Evolutionary conservation across 305 asterid species (phyloP), one percentile per base, ranked within the genome.

Genomic region (Solanum hybrid): DNA sequence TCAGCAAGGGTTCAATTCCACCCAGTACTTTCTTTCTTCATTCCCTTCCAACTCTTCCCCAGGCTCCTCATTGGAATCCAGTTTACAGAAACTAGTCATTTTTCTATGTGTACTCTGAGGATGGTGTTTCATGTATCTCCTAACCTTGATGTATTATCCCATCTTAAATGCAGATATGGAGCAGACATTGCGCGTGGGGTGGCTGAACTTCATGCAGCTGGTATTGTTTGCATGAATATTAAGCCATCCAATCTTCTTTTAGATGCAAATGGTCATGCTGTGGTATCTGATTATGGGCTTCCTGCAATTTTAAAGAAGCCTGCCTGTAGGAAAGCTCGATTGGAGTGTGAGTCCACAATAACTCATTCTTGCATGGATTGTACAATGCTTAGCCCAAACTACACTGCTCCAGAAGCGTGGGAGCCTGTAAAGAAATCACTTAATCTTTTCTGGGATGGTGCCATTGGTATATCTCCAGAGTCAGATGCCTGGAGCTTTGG

Each of bases 401-500:
- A 95, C 91, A 95, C 99, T 45, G 99, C 99, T 66, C 99, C 99
- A 15, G 99, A 97, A 93, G 99, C 98, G 82, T 97, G 99, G 99
- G 99, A 97, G 89, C 99, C 99, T 79, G 96, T 94, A 22, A 96
- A 96, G 91, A 97, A 95, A 93, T 93, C 99, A 10, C 92, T 97
- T 88, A 98, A 96, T 92, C 94, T 95, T 92, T 97, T 97, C 92
- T 95, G 99, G 99, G 98, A 96, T 88, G 98, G 95, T 92, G 98
- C 98, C 92, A 95, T 96, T 93, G 99, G 99, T 92, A 96, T 97
- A 91, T 97, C 99, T 79, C 91, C 95, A 7, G 99, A 97, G 92
- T 97, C 99, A 81, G 99, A 97, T 92, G 97, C 99, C 91, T 97
- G 99, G 99, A 97, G 99, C 94, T 97, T 97, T 92, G 99, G 99